phyloP scores from a whole-genome alignment of 768 basidiomycete genomes.

The Leccinum rimulosum region DNA sequence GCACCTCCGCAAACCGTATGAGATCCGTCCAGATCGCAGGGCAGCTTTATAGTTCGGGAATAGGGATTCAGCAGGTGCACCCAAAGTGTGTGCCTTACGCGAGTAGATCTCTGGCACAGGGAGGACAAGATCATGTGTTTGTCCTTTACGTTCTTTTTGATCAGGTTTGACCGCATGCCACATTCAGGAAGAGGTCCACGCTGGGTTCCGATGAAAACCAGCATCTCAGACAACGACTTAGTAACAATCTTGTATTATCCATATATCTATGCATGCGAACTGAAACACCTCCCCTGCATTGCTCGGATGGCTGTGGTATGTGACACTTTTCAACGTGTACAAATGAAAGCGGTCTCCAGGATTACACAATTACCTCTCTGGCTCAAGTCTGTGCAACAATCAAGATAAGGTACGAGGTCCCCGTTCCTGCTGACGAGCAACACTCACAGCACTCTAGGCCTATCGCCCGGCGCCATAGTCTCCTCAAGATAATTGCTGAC shows the following conservation, averaged over 20 bases:
- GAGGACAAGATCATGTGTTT: neutral
- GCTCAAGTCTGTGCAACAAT: neutral
- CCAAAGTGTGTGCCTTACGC: neutral
- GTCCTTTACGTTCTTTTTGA: neutral
- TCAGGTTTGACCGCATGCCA: neutral
- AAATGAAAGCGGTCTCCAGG: neutral
- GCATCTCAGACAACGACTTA: neutral
- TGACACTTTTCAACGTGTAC: neutral
- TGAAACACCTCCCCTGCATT: neutral
- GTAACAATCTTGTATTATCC: neutral
- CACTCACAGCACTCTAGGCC: neutral
- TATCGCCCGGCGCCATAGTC: no score
- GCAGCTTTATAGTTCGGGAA: neutral
- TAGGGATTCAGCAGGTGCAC: neutral
- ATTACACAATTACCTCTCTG: slow-evolving; percentile 1
- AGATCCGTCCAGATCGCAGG: neutral
- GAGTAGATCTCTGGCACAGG: neutral
- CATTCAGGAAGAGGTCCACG: neutral
- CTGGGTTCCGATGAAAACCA: neutral
- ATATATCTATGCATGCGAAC: neutral
- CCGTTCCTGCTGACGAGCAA: slow-evolving; percentile 5
- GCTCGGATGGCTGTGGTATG: neutral
- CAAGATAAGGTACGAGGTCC: slow-evolving; percentile 1
- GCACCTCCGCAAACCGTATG: neutral
- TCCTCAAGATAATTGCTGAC: neutral